A percentile compares a stretch with the other conserved stretches of the same genome.
These are phyloP conservation scores for Rhododendron griersonianum DNA, from an alignment of 148 eudicot species.

Conservation along the genomic window DNA sequence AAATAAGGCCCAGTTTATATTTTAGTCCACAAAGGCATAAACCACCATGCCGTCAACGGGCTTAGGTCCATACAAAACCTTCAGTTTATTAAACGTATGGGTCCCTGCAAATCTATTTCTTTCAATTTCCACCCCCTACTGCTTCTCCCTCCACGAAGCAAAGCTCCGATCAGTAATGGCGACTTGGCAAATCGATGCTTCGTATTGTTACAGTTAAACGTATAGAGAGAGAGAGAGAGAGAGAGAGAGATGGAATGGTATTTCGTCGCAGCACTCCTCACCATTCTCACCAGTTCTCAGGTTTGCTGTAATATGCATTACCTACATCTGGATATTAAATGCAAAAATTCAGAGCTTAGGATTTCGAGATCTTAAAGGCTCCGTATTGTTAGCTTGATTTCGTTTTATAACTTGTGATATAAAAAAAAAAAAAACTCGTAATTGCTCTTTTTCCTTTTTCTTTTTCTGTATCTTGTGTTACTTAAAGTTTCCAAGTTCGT, in stretches of 20 bases:
- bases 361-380: not conserved
- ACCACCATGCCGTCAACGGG: not conserved
- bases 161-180: not conserved
- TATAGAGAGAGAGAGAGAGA: not conserved
- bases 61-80: not conserved
- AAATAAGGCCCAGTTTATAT: too few relatives aligned
- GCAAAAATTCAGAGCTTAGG: not conserved
- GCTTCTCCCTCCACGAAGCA: not conserved
- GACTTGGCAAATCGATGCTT: not conserved
- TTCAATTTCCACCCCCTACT: not conserved
- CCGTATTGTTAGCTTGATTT: not conserved
- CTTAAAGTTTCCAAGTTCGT: not conserved
- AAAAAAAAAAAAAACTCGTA: too few relatives aligned
- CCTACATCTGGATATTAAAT: too few relatives aligned
- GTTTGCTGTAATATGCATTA: not conserved
- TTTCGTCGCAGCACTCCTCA: conserved; percentile 62
- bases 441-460: not conserved
- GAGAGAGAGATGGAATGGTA: conserved; percentile 50
- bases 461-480: not conserved
- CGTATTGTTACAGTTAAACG: not conserved
- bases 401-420: not conserved
- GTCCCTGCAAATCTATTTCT: not conserved
- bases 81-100: not conserved
- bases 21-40: too few relatives aligned
- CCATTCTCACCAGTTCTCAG: conserved; percentile 67